phyloP scores from a whole-genome alignment of 1,284 basidiomycete genomes.

The Bjerkandera adusta region DNA sequence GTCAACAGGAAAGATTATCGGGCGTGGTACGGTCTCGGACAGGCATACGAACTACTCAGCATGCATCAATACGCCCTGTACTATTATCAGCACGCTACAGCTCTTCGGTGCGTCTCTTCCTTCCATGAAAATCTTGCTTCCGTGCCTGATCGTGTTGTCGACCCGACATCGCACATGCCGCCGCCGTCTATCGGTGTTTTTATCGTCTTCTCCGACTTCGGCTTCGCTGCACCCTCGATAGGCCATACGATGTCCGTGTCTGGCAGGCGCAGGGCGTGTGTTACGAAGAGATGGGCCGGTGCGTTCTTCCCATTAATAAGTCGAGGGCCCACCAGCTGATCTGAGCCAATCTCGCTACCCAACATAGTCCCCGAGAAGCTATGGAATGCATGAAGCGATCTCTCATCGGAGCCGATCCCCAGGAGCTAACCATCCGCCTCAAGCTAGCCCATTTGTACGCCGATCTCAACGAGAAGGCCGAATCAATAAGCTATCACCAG shows the following conservation, averaged over 20 bases:
- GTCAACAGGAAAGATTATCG: slow-evolving; percentile 96
- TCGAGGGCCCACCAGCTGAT: not conserved
- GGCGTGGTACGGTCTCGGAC: slow-evolving; percentile 98
- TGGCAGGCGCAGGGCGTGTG: slow-evolving; percentile 96
- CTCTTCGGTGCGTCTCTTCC: slow-evolving; percentile 63
- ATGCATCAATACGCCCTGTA: slow-evolving; percentile 96
- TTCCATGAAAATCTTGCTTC: not conserved
- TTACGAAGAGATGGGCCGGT: slow-evolving; percentile 90
- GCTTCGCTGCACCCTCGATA: slow-evolving; percentile 34
- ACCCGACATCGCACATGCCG: not conserved
- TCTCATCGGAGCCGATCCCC: slow-evolving; percentile 78
- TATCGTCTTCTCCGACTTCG: slow-evolving; percentile 8
- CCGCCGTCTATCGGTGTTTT: slow-evolving; percentile 9
- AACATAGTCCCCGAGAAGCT: slow-evolving; percentile 74
- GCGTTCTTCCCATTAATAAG: slow-evolving; percentile 13
- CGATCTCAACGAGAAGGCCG: slow-evolving; percentile 59
- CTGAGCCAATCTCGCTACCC: no score
- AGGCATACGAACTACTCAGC: slow-evolving; percentile 94
- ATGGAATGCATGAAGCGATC: slow-evolving; percentile 89
- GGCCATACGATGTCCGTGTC: slow-evolving; percentile 94
- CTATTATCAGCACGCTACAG: slow-evolving; percentile 96
- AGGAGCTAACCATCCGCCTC: slow-evolving; percentile 74
- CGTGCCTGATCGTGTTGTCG: not conserved
- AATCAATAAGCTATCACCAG: slow-evolving; percentile 71
- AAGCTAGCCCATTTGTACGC: slow-evolving; percentile 80